Evolutionary conservation across 352 stramenopile species (phyloP).

Genomic region (Halophytophthora batemanensis): DNA sequence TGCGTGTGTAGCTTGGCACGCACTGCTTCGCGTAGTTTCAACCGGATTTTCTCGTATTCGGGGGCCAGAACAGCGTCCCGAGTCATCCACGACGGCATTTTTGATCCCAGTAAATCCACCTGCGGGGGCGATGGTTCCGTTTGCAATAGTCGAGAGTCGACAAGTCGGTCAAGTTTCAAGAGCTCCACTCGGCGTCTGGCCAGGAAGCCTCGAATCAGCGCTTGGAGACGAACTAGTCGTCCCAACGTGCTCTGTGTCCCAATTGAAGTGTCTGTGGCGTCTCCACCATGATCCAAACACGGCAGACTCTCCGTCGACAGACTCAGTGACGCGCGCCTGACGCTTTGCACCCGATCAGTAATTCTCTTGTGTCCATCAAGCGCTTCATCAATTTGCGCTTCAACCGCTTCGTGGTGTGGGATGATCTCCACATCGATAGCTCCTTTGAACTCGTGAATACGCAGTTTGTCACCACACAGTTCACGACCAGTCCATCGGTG

Average conservation of each 20-base stretch:
- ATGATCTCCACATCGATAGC: constrained; percentile 31
- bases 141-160: constrained; percentile 40
- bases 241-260: constrained; percentile 4
- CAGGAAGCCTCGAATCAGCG: constrained; percentile 42
- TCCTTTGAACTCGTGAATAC: constrained; percentile 21
- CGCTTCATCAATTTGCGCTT: constrained; percentile 28
- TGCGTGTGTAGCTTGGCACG: constrained; percentile 10
- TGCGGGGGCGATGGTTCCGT: constrained; percentile 11
- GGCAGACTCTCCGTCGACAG: constrained; percentile 13
- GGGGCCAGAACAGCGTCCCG: constrained; percentile 11
- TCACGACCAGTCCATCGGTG: constrained; percentile 20
- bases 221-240: constrained; percentile 38
- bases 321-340: constrained; percentile 30
- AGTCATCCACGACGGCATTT: constrained; percentile 20
- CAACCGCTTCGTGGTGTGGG: constrained; percentile 17
- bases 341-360: constrained; percentile 25
- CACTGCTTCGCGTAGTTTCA: constrained; percentile 16
- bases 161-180: constrained; percentile 49
- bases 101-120: neutral
- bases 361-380: constrained; percentile 31
- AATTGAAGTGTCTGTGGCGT: neutral
- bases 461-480: constrained; percentile 14
- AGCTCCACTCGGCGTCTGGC: constrained; percentile 33
- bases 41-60: constrained; percentile 18
- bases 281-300: constrained; percentile 1